A percentile compares a stretch with the other conserved stretches of the same genome.
These are phyloP conservation scores for Torulaspora maleeae DNA, from an alignment of 805 yeast species.

Conservation along the genomic window DNA sequence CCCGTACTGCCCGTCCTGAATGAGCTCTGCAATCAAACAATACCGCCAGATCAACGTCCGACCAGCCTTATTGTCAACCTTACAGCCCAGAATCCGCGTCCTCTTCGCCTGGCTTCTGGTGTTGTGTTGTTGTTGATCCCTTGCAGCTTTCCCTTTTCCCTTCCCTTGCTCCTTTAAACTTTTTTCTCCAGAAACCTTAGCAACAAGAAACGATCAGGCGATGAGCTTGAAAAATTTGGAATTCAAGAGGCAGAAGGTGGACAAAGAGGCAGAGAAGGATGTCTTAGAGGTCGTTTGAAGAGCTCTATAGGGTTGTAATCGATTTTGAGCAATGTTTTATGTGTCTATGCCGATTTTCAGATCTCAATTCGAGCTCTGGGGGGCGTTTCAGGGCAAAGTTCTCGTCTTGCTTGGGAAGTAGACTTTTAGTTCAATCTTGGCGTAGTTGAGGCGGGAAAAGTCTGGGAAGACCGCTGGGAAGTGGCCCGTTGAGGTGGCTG, in stretches of 20 bases:
- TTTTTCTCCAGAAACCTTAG: conserved; percentile 7
- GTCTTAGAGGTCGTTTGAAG: background rate
- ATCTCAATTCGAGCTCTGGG: background rate
- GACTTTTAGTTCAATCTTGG: background rate
- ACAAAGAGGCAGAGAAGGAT: background rate
- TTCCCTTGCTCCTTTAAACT: conserved; percentile 11
- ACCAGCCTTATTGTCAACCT: background rate
- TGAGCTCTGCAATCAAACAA: background rate
- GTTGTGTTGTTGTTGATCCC: conserved; percentile 8
- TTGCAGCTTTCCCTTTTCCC: conserved; percentile 10
- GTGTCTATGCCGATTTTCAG: background rate
- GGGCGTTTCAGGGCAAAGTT: background rate
- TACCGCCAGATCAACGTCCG: background rate
- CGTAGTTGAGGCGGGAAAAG: background rate
- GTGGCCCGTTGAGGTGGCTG: background rate
- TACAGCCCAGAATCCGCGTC: background rate
- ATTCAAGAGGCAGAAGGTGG: background rate
- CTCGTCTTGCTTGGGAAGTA: background rate
- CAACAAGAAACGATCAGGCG: conserved; percentile 1
- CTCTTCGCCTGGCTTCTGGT: background rate
- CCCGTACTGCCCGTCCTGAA: conserved; percentile 1
- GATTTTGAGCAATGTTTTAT: background rate
- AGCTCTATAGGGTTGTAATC: background rate
- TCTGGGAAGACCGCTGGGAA: background rate
- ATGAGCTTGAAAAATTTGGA: conserved; percentile 5